phyloP scores from a whole-genome alignment of 371 early-diverging fungal genomes.

The Mortierella sp. region DNA sequence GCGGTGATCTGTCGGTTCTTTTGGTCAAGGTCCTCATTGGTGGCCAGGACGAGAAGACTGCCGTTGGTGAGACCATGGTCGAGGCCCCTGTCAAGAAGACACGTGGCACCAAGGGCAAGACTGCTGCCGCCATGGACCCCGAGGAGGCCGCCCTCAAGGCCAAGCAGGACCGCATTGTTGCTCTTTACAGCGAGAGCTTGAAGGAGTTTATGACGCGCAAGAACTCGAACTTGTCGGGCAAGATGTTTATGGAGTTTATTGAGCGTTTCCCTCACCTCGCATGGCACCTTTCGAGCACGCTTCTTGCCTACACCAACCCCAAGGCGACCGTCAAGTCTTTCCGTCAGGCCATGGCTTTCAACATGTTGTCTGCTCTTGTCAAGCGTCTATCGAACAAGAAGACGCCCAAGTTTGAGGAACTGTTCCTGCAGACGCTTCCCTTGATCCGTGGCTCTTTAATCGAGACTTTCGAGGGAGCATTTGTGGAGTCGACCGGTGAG shows the following conservation, averaged over 20 bases:
- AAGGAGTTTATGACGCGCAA: conserved; percentile 78
- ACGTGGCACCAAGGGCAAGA: conserved; percentile 52
- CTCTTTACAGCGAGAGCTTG: conserved; percentile 67
- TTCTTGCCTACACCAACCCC: conserved; percentile 67
- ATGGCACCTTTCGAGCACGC: conserved; percentile 69
- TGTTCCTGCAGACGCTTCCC: conserved; percentile 46
- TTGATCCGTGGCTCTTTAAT: conserved; percentile 57
- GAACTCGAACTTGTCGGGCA: conserved; percentile 74
- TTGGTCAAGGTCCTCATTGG: conserved; percentile 69
- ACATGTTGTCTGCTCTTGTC: conserved; percentile 62
- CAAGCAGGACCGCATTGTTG: conserved; percentile 50
- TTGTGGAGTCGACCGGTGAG: conserved; percentile 58
- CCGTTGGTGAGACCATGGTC: conserved; percentile 49
- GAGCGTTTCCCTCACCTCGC: conserved; percentile 75
- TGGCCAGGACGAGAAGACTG: conserved; percentile 63
- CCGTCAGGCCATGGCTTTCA: conserved; percentile 74
- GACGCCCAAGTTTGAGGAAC: conserved; percentile 40
- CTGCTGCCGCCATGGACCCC: conserved; percentile 16
- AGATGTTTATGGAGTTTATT: conserved; percentile 73
- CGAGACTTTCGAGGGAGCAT: conserved; percentile 54
- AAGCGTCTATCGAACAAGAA: conserved; percentile 65
- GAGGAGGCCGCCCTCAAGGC: conserved; percentile 47
- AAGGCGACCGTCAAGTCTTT: conserved; percentile 72
- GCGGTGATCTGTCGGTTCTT: conserved; percentile 64
- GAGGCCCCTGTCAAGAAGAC: conserved; percentile 49